Percentiles rank a stretch among this genome's conserved stretches.
phyloP scores from a whole-genome alignment of 2,329 filamentous ascomycete genomes.

The Aureobasidium melanogenum region DNA sequence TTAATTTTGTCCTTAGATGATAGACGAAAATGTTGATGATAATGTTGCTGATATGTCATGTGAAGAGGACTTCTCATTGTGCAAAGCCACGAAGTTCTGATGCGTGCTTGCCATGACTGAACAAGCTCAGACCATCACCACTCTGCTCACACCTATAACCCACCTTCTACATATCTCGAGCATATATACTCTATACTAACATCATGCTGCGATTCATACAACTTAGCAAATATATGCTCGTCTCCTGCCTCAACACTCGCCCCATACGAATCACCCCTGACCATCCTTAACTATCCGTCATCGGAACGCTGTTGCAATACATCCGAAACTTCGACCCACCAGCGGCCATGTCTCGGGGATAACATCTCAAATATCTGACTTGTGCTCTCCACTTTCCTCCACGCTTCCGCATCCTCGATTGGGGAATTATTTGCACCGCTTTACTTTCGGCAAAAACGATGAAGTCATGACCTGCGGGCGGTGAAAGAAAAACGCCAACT shows the following conservation, averaged over 20 bases:
- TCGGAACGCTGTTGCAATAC: neutral
- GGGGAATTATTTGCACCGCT: neutral
- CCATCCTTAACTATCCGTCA: neutral
- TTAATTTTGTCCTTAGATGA: neutral
- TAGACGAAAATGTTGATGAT: neutral
- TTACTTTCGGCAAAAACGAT: neutral
- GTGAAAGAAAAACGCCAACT: neutral
- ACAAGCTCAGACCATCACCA: neutral
- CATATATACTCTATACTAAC: neutral
- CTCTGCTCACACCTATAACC: neutral
- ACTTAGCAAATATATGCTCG: neutral
- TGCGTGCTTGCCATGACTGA: neutral
- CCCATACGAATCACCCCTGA: neutral
- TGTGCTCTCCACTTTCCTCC: neutral
- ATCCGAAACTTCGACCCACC: neutral
- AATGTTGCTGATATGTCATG: neutral
- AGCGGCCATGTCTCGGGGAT: constrained; percentile 4
- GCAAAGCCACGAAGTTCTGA: neutral
- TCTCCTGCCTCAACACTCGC: neutral
- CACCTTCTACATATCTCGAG: neutral
- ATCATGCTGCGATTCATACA: neutral
- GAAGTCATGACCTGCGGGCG: neutral
- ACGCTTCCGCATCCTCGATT: neutral
- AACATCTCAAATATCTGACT: neutral
- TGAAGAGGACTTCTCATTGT: neutral